phyloP scores from a whole-genome alignment of 345 rosid genomes.

The Iberis pinnata region DNA sequence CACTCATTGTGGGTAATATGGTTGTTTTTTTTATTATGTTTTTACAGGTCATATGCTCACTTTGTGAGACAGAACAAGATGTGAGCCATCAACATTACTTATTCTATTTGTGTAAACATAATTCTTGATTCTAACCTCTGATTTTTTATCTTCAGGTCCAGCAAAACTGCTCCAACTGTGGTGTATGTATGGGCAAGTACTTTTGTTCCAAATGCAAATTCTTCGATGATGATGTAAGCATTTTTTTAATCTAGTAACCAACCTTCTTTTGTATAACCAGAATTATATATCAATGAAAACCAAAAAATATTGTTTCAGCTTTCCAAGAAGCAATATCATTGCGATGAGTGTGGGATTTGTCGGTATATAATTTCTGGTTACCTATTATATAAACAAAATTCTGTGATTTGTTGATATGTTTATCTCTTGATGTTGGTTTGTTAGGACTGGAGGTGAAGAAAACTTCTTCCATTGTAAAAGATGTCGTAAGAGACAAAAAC shows the following conservation, averaged over 20 bases:
- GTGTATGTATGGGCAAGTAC: constrained; percentile 71
- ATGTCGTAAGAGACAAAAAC: constrained; percentile 39
- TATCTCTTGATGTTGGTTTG: constrained; percentile 9
- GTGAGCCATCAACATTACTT: constrained; percentile 33
- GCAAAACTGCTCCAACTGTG: constrained; percentile 50
- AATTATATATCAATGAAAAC: constrained; percentile 5
- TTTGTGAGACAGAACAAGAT: constrained; percentile 65
- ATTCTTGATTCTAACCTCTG: background rate
- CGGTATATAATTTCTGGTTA: constrained; percentile 26
- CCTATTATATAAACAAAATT: background rate
- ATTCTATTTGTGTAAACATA: background rate
- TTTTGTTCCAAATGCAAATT: constrained; percentile 63
- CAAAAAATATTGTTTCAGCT: constrained; percentile 30
- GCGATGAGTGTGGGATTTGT: constrained; percentile 57
- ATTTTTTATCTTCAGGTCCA: constrained; percentile 37
- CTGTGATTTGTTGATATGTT: constrained; percentile 5
- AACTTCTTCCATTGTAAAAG: constrained; percentile 51
- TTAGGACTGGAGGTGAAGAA: constrained; percentile 51
- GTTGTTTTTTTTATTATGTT: background rate
- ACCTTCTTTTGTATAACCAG: background rate
- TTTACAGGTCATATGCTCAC: constrained; percentile 59
- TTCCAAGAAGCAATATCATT: constrained; percentile 51
- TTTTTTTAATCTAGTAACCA: background rate
- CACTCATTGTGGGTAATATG: background rate
- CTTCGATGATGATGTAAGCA: constrained; percentile 62